Evolutionary conservation across 257 asterid species (phyloP), one percentile per base, ranked within the genome.

Genomic region (Echites panduratus): DNA sequence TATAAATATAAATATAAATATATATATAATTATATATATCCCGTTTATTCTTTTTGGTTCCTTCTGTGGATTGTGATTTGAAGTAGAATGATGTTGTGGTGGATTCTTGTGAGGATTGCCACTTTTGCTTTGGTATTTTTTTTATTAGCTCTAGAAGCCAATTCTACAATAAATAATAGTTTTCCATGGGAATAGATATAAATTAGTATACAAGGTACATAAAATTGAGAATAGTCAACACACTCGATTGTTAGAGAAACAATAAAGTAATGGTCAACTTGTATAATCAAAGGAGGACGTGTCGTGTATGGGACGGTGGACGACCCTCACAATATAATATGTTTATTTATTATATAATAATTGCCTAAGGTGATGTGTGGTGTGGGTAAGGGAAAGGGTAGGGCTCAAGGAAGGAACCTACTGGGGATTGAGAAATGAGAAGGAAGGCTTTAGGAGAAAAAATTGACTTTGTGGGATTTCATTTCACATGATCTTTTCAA

Each of bases 251-350:
- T 22, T 11, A 61, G 63, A 17, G n/a, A 64, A 53, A 47, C 41
- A 45, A 19, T 45, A 73, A 77, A 73, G 74, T 70, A 70, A 59
- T 13, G n/a, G 58, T 43, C 73, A 64, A 74, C 48, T 77, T 74
- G 74, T 43, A 57, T 56, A 43, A 70, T 52, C 35, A n/a, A 70
- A 38, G 72, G 61, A 57, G 14, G 43, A 66, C 70, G 59, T 77
- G 79, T 74, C 82, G 84, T 81, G 76, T 43, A 4, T 77, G 79
- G 40, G 68, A 61, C 75, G 77, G 65, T 74, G 71, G 71, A 70
- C 53, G 53, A 70, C 53, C 9, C 3, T n/a, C n/a, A n/a, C n/a
- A n/a, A n/a, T n/a, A 49, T 17, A 27, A 41, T 19, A 29, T 49
- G 54, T 2, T 44, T n/a, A 63, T 19, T 40, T 50, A 40, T 64